phyloP scores from a whole-genome alignment of 169 alveolate species.

The Cyclospora cayetanensis region DNA sequence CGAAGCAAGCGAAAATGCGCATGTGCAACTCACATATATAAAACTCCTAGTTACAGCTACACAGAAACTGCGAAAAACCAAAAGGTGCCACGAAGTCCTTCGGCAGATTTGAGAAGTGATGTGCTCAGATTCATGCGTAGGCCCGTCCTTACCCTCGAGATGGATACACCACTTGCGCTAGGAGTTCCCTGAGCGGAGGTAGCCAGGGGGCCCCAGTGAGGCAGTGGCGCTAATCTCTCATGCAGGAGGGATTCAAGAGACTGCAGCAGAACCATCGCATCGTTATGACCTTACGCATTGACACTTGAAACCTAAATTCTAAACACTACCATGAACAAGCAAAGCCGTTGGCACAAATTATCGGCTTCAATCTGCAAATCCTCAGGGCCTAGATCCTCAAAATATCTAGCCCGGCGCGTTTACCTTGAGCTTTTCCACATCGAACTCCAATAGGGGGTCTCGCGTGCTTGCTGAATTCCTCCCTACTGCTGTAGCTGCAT shows the following conservation, averaged over 20 bases:
- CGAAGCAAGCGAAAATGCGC: no score
- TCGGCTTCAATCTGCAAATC: not conserved
- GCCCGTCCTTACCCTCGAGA: not conserved
- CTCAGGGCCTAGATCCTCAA: not conserved
- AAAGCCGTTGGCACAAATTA: no score
- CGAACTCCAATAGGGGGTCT: not conserved
- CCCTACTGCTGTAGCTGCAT: constrained; percentile 9
- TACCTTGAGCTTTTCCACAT: not conserved
- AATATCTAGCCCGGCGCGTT: no score
- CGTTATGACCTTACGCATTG: no score
- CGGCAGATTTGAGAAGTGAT: no score
- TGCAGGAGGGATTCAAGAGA: not conserved
- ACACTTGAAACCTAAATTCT: no score
- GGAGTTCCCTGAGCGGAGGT: not conserved
- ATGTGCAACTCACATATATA: no score
- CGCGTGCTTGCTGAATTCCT: not conserved
- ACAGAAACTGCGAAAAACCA: no score
- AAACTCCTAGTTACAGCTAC: no score
- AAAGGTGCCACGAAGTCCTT: no score
- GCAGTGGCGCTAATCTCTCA: not conserved
- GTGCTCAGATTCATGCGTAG: no score
- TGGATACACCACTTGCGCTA: not conserved
- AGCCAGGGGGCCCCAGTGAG: not conserved
- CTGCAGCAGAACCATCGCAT: not conserved
- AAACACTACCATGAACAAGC: no score